Conservation (phyloP, 148 eudicot genomes). For the Silene uniflora region DNA sequence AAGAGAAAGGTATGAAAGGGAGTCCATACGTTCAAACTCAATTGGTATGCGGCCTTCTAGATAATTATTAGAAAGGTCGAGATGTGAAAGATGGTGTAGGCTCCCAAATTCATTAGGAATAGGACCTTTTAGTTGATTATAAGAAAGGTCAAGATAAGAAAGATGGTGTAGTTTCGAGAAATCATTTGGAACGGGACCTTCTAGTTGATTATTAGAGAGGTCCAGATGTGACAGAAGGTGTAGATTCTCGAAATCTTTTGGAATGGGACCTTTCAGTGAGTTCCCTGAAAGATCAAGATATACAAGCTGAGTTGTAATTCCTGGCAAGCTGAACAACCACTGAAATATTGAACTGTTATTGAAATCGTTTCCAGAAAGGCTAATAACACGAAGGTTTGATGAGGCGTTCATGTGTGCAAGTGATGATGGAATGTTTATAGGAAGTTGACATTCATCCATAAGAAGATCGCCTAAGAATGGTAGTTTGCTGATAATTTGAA, state of each 20-base stretch:
- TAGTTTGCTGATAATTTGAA: background rate
- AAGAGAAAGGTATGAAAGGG: constrained; percentile 6
- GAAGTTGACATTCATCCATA: background rate
- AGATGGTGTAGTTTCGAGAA: background rate
- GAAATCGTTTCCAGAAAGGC: constrained; percentile 15
- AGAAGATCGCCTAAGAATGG: constrained; percentile 16
- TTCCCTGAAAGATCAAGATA: constrained; percentile 11
- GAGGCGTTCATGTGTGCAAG: constrained; percentile 17
- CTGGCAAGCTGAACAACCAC: constrained; percentile 20
- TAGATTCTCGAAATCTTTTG: background rate
- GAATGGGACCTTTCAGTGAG: constrained; percentile 3
- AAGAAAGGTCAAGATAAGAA: constrained; percentile 13
- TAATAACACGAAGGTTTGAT: constrained; percentile 16
- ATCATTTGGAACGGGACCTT: background rate
- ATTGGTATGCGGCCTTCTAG: background rate
- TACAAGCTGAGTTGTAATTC: constrained; percentile 11
- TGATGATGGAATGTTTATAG: background rate
- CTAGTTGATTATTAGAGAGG: background rate
- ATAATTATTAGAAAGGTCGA: background rate
- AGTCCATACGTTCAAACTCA: background rate
- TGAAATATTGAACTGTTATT: constrained; percentile 5
- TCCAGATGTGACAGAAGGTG: background rate
- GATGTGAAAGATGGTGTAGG: constrained; percentile 3
- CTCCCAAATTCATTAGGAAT: background rate
- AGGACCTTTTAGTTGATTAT: background rate